These are phyloP conservation scores for Hymenoscyphus fraxineus DNA, from an alignment of 2,329 filamentous ascomycete genomes.

Conservation along the genomic window DNA sequence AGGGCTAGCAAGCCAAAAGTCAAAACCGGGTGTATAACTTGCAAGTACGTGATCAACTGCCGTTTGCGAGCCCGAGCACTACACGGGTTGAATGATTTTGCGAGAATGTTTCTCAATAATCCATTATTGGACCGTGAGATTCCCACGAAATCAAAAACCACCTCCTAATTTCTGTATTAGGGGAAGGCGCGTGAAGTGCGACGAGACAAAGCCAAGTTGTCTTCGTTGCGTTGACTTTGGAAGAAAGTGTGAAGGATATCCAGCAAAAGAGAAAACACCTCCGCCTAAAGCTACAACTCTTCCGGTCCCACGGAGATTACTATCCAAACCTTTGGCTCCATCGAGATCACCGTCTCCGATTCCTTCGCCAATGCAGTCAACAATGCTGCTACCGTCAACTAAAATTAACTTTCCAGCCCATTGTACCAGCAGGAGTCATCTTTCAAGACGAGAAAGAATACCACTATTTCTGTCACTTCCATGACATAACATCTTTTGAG, in stretches of 20 bases:
- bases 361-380: conserved; percentile 10
- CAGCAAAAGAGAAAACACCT: conserved; percentile 11
- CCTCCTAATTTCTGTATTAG: conserved; percentile 6
- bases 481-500: conserved; percentile 20
- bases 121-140: too few species aligned
- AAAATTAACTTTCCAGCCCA: conserved; percentile 2
- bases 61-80: not conserved
- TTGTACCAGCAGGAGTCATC: conserved; percentile 8
- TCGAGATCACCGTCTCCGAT: conserved; percentile 12
- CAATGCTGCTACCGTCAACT: not conserved
- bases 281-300: conserved; percentile 10
- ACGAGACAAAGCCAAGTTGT: conserved; percentile 26
- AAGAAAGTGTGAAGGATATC: conserved; percentile 25
- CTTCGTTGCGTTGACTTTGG: conserved; percentile 27
- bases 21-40: conserved; percentile 62
- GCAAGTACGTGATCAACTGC: conserved; percentile 47
- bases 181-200: conserved; percentile 22
- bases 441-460: conserved; percentile 22
- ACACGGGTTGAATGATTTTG: not conserved
- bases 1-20: conserved; percentile 44
- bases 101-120: not conserved
- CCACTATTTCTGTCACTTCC: conserved; percentile 26
- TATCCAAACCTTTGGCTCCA: conserved; percentile 13
- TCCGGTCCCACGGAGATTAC: conserved; percentile 12
- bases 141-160: too few species aligned